Evolutionary conservation across 306 rosid species (phyloP), one percentile per base, ranked within the genome.

Genomic region (Inga laurina): DNA sequence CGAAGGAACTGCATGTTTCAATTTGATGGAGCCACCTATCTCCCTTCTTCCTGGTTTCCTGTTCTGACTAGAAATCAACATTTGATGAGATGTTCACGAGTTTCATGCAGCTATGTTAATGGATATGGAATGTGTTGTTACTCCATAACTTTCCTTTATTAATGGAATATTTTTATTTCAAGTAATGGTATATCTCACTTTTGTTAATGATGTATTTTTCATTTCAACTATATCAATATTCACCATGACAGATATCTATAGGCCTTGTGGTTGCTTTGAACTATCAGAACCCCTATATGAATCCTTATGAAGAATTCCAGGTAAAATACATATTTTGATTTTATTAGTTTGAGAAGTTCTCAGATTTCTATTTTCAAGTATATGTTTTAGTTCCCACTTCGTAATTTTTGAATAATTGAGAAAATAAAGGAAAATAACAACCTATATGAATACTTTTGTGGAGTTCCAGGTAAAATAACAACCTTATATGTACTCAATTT

Each of bases 251-350:
- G 99, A 86, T 95, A 82, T 89, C 96, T 64, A 79, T 95, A 56
- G 99, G 99, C 87, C 83, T 93, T 59, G 99, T 95, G 79, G 92
- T 93, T 86, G 96, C 99, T 84, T 86, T 95, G 89, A 90, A 95
- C 85, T 95, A 95, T 88, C 88, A 87, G 82, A 93, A 93, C 79
- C 94, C 99, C 56, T 93, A 81, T 79, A 81, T 93, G 88, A 95
- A 84, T 83, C 98, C 98, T 35, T 95, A 93, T 51, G 99, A 93
- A 87, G 99, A 95, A 85, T 95, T 93, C 84, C 99, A 95, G 98
- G 98, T 95, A 86, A 69, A 35, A 34, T 80, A 22, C 72, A 73
- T 37, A 6, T 67, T 67, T 16, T 34, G 34, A 34, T 67, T 67
- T 34, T 16, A 22, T 24, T 82, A 71, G 39, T 69, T 82, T 70